Base-by-base conservation (phyloP, 2,329 filamentous ascomycete genomes). In the Arthrobotrys entomopaga region DNA sequence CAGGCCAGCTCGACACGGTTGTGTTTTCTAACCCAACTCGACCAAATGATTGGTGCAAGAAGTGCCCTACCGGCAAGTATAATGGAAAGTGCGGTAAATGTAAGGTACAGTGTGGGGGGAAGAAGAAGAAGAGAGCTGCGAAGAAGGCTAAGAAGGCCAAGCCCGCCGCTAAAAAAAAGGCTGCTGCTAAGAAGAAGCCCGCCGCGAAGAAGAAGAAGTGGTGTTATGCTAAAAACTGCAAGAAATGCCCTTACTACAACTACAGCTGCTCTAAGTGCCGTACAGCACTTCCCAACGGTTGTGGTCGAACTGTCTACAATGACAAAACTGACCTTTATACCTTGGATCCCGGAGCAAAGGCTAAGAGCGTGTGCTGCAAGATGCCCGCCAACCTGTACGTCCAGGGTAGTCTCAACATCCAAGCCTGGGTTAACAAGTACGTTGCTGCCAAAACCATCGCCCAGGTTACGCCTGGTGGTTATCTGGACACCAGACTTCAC, bases 401-500 rank as follows among this genome's bases (percentile, higher is more conserved):
- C 7, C 26, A 60, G 20, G 40, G 43, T 13, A 24, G 19, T 16
- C 46, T 69, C 10, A 69, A 69, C 46, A 49, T 59, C 11, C 10
- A 40, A 2, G 22, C 5, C 7, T 69, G 65, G 65, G 49, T 19
- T 29, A 26, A 34, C 13, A 43, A 52, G 48, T 34, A 48, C 20
- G 65, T 29, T 38, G 4, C 24, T n/a, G 42, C 48, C n/a, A 52
- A 52, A 6, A 53, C 26, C 11, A 65, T 88, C 2, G 87, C 86
- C 0, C 80, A 84, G 66, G 86, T 87, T 61, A 79, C 82, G 75
- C 77, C 81, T 1, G 86, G 86, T 26, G 81, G 81, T 43, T 73
- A 81, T 46, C 46, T 87, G 26, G 82, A 83, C 19, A 82, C 86
- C n/a, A 84, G 85, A 3, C 80, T 87, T 42, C 85, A 87, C 77